A percentile compares a stretch with the other conserved stretches of the same genome.
phyloP scores from a whole-genome alignment of 1,139 yeast species.

The Trichomonascaceae sp. region DNA sequence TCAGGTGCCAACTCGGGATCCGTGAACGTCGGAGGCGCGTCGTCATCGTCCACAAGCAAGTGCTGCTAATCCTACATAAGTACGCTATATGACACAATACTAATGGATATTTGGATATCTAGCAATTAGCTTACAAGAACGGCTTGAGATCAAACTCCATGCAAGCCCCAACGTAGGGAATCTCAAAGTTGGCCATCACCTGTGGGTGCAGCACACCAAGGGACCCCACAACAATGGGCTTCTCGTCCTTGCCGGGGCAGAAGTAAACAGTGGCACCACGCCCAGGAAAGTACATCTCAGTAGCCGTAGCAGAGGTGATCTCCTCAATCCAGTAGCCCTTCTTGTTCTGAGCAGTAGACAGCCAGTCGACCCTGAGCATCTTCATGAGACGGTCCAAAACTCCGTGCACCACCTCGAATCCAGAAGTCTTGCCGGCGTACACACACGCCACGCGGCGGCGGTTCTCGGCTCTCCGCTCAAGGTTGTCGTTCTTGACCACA shows the following conservation, averaged over 20 bases:
- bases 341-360: constrained; percentile 37
- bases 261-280: constrained; percentile 84
- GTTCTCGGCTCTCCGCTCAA: constrained; percentile 85
- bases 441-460: constrained; percentile 93
- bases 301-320: constrained; percentile 33
- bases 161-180: constrained; percentile 77
- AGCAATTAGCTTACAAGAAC: constrained; percentile 8
- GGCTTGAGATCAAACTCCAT: constrained; percentile 78
- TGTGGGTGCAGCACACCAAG: constrained; percentile 95
- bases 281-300: constrained; percentile 97
- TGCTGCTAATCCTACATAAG: constrained; percentile 18
- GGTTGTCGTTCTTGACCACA: constrained; percentile 63
- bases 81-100: too few relatives aligned
- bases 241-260: constrained; percentile 39
- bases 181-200: constrained; percentile 73
- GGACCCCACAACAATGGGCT: constrained; percentile 44
- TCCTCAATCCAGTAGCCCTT: constrained; percentile 50
- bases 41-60: constrained; percentile 10
- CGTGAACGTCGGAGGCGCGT: constrained; percentile 14
- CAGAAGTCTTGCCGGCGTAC: constrained; percentile 88
- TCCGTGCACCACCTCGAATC: constrained; percentile 92
- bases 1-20: constrained; percentile 12
- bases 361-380: constrained; percentile 83
- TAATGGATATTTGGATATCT: neutral
- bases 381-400: constrained; percentile 90